These are phyloP conservation scores for Pseudogymnoascus sp. DNA, from an alignment of 2,329 filamentous ascomycete species.

Conservation along the genomic window DNA sequence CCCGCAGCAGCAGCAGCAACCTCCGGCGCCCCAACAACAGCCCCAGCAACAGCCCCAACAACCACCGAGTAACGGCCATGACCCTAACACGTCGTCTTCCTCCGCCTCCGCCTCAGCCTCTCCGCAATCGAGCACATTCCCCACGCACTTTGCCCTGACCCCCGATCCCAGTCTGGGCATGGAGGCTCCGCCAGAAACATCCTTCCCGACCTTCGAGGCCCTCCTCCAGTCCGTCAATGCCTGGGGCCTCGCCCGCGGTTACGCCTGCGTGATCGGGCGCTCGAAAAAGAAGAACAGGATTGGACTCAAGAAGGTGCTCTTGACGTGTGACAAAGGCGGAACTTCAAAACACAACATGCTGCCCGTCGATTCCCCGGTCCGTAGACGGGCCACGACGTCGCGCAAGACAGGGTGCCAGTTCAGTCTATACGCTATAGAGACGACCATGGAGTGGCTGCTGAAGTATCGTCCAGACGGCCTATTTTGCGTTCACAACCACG, in stretches of 20 bases:
- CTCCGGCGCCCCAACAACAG: constrained; percentile 16
- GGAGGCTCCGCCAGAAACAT: constrained; percentile 48
- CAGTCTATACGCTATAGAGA: constrained; percentile 62
- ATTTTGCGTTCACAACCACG: constrained; percentile 56
- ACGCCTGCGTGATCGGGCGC: constrained; percentile 58
- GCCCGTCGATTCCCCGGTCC: constrained; percentile 32
- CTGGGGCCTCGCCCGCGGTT: constrained; percentile 60
- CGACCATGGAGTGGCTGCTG: constrained; percentile 58
- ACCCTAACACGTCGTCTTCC: not conserved
- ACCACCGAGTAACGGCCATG: constrained; percentile 17
- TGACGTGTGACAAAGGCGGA: constrained; percentile 58
- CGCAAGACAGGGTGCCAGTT: constrained; percentile 61
- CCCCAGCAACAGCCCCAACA: constrained; percentile 19
- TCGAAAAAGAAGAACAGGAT: constrained; percentile 58
- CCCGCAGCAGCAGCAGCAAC: constrained; percentile 26
- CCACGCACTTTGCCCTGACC: not conserved
- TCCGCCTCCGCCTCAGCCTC: not conserved
- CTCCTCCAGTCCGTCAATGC: constrained; percentile 55
- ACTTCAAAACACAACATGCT: constrained; percentile 47
- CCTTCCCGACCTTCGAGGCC: constrained; percentile 55
- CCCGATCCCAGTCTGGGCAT: not conserved
- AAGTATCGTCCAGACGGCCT: constrained; percentile 51
- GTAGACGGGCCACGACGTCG: constrained; percentile 59
- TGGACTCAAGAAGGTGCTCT: constrained; percentile 58
- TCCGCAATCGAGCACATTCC: not conserved